Evolutionary conservation across 257 asterid species (phyloP).

Genomic region (Verbena officinalis): DNA sequence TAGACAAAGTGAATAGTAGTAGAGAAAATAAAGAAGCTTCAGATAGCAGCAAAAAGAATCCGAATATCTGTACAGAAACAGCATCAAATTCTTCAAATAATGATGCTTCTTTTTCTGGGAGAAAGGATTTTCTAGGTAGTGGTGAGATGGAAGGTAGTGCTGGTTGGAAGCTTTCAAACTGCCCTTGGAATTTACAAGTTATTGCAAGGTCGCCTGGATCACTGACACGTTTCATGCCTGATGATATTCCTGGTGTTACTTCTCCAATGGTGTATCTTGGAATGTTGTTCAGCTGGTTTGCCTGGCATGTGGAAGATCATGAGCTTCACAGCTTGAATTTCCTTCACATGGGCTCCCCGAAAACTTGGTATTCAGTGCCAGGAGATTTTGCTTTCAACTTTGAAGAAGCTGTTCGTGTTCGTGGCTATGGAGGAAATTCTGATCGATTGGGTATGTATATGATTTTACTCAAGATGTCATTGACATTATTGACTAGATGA

Average conservation of each 20-base stretch:
- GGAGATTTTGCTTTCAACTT: constrained; percentile 83
- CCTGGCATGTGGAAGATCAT: constrained; percentile 99
- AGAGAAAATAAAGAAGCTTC: constrained; percentile 46
- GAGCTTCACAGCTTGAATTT: constrained; percentile 98
- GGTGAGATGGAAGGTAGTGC: constrained; percentile 79
- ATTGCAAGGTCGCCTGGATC: constrained; percentile 96
- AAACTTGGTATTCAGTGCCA: constrained; percentile 98
- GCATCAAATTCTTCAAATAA: constrained; percentile 37
- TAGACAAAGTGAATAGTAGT: constrained; percentile 40
- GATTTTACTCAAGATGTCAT: constrained; percentile 17
- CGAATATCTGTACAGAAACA: constrained; percentile 39
- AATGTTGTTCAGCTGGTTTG: constrained; percentile 99
- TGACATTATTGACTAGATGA: constrained; percentile 14
- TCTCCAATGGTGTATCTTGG: constrained; percentile 98
- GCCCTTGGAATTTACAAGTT: constrained; percentile 98
- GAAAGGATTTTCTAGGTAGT: constrained; percentile 40
- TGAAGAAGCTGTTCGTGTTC: constrained; percentile 81
- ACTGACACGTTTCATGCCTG: constrained; percentile 95
- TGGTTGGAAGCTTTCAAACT: constrained; percentile 94
- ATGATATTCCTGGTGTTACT: constrained; percentile 99
- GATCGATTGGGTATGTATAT: constrained; percentile 69
- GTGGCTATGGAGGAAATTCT: constrained; percentile 69
- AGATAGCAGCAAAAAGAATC: constrained; percentile 36
- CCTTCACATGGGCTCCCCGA: constrained; percentile 92
- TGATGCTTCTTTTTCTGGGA: constrained; percentile 37